A percentile compares a stretch with the other conserved stretches of the same genome.
phyloP scores from a whole-genome alignment of 768 basidiomycete species.

The Fomitopsis pulvina region DNA sequence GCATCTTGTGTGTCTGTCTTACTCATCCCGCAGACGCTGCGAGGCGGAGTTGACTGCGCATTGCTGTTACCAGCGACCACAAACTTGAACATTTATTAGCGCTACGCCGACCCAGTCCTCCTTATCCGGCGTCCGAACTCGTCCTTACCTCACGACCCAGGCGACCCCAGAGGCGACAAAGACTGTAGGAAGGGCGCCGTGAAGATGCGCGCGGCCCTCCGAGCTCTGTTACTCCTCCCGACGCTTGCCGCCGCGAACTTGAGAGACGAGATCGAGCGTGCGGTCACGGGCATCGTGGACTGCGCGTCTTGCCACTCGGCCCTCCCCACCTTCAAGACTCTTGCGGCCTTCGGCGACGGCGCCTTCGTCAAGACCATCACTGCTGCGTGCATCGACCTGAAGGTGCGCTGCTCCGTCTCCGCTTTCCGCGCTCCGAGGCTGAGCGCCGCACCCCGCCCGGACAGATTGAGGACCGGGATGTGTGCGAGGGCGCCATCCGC shows the following conservation, averaged over 20 bases:
- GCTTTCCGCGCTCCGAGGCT: not conserved
- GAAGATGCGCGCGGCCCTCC: not conserved
- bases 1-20: no score
- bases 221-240: not conserved
- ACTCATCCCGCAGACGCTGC: no score
- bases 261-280: not conserved
- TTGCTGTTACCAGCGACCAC: no score
- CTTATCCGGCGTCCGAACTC: no score
- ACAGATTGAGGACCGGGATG: constrained; percentile 46
- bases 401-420: not conserved
- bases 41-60: no score
- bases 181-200: not conserved
- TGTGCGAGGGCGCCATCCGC: constrained; percentile 45
- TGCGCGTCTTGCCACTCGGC: constrained; percentile 8
- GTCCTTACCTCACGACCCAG: no score
- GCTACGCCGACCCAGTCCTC: no score
- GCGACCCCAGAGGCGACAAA: not conserved
- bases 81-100: no score
- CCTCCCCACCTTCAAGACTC: constrained; percentile 6
- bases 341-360: constrained; percentile 9
- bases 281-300: not conserved
- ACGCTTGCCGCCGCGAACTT: not conserved
- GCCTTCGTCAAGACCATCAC: constrained; percentile 7
- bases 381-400: not conserved
- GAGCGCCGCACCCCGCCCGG: not conserved